A percentile compares a stretch with the other conserved stretches of the same genome.
These are phyloP conservation scores for Fusarium sp. DNA, from an alignment of 2,329 filamentous ascomycete genomes.

Conservation along the genomic window DNA sequence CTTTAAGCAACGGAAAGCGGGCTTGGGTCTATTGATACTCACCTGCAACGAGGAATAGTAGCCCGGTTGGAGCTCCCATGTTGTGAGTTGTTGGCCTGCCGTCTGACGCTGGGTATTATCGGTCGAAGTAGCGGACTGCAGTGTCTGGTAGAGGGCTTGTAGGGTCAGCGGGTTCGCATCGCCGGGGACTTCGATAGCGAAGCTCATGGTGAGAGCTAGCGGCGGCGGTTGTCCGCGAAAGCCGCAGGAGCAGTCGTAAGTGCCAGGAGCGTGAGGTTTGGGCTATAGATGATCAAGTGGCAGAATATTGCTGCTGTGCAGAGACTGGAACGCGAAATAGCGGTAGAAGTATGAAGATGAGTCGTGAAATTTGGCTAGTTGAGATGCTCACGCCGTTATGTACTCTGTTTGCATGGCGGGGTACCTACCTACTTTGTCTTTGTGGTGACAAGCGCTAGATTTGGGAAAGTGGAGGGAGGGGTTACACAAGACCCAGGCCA, in stretches of 20 bases:
- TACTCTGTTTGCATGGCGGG: conserved; percentile 35
- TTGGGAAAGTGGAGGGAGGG: conserved; percentile 22
- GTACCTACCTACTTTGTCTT: conserved; percentile 17
- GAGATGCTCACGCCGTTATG: conserved; percentile 34
- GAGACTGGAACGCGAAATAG: conserved; percentile 23
- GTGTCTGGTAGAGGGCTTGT: conserved; percentile 71
- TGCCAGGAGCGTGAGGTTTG: conserved; percentile 8
- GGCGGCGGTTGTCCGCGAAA: conserved; percentile 34
- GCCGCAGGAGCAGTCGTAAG: conserved; percentile 24
- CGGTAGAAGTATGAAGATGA: conserved; percentile 24
- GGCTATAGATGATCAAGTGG: conserved; percentile 2
- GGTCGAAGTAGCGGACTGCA: conserved; percentile 72
- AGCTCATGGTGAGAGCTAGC: conserved; percentile 65
- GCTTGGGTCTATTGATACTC: conserved; percentile 31
- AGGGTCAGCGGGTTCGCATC: conserved; percentile 78
- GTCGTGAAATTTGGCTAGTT: conserved; percentile 34
- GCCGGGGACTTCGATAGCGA: conserved; percentile 80
- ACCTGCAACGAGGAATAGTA: conserved; percentile 79
- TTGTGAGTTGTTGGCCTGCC: conserved; percentile 74
- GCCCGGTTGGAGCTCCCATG: conserved; percentile 74
- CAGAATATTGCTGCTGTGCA: conserved; percentile 9
- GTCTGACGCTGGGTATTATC: conserved; percentile 72
- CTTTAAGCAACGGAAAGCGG: background rate
- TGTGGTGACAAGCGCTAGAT: background rate
- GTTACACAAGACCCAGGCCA: conserved; percentile 32